Evolutionary conservation across 2,329 filamentous ascomycete species (phyloP), one percentile per base, ranked within the genome.

Genomic region (Aspergillus novofumigatus): DNA sequence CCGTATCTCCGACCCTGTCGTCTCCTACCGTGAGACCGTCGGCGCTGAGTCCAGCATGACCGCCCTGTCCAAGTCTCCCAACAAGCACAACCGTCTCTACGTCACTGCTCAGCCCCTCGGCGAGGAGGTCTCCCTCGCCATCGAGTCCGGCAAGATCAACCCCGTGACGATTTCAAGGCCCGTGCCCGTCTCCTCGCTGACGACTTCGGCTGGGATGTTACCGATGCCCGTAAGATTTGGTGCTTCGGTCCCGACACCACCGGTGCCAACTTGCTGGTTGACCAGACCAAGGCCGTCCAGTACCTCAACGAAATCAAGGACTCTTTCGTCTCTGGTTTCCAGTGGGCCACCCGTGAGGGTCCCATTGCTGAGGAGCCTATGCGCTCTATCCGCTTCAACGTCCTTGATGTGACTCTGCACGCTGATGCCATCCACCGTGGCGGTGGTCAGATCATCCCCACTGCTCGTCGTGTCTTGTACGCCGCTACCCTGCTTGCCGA

Each of bases 241-340:
- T 95, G 91, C 78, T 99, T 99, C 83, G 94, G 94, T 81, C 94
- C 94, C 72, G 94, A 99, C 80, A 96, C 92, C 78, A 94, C 84
- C 75, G 94, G 94, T 80, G 89, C 94, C 86, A 99, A 99, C 88
- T 83, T 99, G 86, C 84, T 99, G 71, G 88, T 99, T 75, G 94
- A 99, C 82, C 94, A 97, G 89, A 97, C 93, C 86, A 99, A 97
- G 91, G 94, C 94, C 71, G 94, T 99, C 68, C 94, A 99, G 85
- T 99, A 97, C 88, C 86, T 99, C 75, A 94, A 91, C 84, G 94
- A 99, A 90, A 99, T 99, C 88, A 99, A 99, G 90, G 94, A 99
- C 77, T 97, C 93, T 61, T 89, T 97, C 70, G 92, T 97, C 75
- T 97, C 94, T 69, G 94, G 94, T 88, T 99, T 99, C 92, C 94